phyloP scores from a whole-genome alignment of 2,329 filamentous ascomycete genomes.

The Lasiodiplodia sp. region DNA sequence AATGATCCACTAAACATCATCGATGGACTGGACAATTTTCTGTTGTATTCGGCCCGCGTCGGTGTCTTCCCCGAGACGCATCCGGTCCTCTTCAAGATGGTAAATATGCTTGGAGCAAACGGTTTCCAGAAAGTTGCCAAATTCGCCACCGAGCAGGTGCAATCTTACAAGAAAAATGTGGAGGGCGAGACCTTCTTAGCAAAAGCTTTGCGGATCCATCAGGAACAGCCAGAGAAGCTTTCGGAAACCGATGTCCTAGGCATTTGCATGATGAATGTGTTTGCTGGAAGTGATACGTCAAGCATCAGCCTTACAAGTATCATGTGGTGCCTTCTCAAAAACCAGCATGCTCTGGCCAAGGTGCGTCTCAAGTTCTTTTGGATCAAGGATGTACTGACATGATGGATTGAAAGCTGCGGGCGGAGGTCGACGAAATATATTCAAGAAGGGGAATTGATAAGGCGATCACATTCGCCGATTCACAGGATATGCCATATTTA shows the following conservation, averaged over 20 bases:
- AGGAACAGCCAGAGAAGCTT: slow-evolving; percentile 53
- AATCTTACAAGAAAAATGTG: slow-evolving; percentile 1
- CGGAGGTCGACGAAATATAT: slow-evolving; percentile 1
- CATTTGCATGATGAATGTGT: slow-evolving; percentile 45
- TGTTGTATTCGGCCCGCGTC: slow-evolving; percentile 49
- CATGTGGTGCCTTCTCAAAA: slow-evolving; percentile 55
- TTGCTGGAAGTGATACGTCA: slow-evolving; percentile 56
- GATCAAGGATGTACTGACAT: neutral
- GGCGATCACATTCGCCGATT: neutral
- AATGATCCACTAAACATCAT: slow-evolving; percentile 56
- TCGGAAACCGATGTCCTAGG: slow-evolving; percentile 46
- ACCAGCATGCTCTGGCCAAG: slow-evolving; percentile 37
- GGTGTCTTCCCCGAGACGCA: slow-evolving; percentile 55
- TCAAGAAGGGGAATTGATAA: no score
- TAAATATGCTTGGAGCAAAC: slow-evolving; percentile 38
- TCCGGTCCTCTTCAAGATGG: slow-evolving; percentile 37
- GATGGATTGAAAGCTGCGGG: neutral
- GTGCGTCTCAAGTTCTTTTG: neutral
- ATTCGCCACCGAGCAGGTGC: neutral
- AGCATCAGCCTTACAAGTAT: slow-evolving; percentile 56
- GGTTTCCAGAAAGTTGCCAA: neutral
- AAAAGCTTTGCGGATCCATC: slow-evolving; percentile 52
- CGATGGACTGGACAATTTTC: slow-evolving; percentile 44
- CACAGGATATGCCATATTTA: slow-evolving; percentile 38
- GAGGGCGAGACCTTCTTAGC: slow-evolving; percentile 45